These are phyloP conservation scores for Glycine tomentella DNA, from an alignment of 306 rosid species.

Conservation along the genomic window DNA sequence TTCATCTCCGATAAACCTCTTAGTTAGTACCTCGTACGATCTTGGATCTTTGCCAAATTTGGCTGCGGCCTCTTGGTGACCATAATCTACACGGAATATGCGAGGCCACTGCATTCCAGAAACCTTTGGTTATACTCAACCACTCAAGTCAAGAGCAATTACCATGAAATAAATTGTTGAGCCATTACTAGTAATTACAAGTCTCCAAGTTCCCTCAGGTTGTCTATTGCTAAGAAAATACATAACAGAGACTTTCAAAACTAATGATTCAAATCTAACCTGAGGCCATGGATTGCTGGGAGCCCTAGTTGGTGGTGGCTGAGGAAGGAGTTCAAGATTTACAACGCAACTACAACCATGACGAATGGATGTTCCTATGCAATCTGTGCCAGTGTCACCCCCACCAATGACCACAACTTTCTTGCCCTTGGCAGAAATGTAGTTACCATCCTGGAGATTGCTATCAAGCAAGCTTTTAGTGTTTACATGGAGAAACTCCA, in stretches of 20 bases:
- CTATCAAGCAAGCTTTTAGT: conserved; percentile 99
- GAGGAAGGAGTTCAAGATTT: conserved; percentile 82
- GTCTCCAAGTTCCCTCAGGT: not conserved
- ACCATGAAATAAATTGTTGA: not conserved
- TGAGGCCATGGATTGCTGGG: conserved; percentile 99
- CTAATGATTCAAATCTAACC: conserved; percentile 55
- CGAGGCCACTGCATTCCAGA: conserved; percentile 90
- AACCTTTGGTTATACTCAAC: conserved; percentile 32
- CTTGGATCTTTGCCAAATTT: conserved; percentile 98
- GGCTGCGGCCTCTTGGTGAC: conserved; percentile 93
- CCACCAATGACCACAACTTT: conserved; percentile 97
- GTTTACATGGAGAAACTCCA: conserved; percentile 96
- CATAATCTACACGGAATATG: conserved; percentile 90
- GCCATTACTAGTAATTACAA: conserved; percentile 17
- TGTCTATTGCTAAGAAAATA: not conserved
- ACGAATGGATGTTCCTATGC: conserved; percentile 94
- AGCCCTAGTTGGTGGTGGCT: conserved; percentile 87
- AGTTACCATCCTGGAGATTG: conserved; percentile 78
- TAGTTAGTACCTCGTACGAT: conserved; percentile 87
- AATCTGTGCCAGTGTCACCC: conserved; percentile 99
- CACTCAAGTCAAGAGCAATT: not conserved
- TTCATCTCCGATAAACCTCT: conserved; percentile 92
- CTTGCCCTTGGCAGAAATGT: conserved; percentile 95
- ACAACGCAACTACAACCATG: conserved; percentile 79
- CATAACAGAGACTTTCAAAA: not conserved